Conservation (phyloP, 1,284 basidiomycete genomes). For the Cryptococcus wingfieldii region DNA sequence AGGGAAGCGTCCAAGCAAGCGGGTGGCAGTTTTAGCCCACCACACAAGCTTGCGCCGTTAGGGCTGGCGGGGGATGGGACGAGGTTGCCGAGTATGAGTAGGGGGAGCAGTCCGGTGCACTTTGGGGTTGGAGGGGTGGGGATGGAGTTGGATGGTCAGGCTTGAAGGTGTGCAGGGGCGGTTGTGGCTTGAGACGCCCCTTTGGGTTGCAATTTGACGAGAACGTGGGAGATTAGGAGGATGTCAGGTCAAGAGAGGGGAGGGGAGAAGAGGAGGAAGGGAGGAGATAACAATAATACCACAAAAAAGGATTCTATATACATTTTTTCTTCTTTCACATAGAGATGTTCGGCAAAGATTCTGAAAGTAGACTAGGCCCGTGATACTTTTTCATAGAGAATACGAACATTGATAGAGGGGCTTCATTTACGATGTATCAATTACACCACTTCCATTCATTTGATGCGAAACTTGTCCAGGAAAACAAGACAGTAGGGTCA, state of each 20-base stretch:
- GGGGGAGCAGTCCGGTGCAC: slow-evolving; percentile 31
- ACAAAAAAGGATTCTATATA: background rate
- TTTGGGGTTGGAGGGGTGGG: slow-evolving; percentile 18
- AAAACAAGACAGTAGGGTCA: background rate
- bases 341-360: background rate
- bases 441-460: background rate
- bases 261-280: background rate
- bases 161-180: slow-evolving; percentile 3
- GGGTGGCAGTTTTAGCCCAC: slow-evolving; percentile 10
- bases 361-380: background rate
- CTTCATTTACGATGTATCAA: background rate
- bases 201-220: background rate
- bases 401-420: slow-evolving; percentile 4
- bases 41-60: slow-evolving; percentile 36
- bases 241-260: background rate
- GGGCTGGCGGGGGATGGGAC: slow-evolving; percentile 9
- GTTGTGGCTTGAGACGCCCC: background rate
- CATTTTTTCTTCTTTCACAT: background rate
- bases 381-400: background rate
- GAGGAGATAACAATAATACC: too few species aligned
- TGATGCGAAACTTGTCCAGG: too few species aligned
- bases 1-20: background rate
- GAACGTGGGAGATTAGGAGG: background rate
- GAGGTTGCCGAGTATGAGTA: slow-evolving; percentile 31
- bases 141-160: slow-evolving; percentile 34